A percentile compares a stretch with the other conserved stretches of the same genome.
phyloP scores from a whole-genome alignment of 805 yeast genomes.

The Candida namnaoensis region DNA sequence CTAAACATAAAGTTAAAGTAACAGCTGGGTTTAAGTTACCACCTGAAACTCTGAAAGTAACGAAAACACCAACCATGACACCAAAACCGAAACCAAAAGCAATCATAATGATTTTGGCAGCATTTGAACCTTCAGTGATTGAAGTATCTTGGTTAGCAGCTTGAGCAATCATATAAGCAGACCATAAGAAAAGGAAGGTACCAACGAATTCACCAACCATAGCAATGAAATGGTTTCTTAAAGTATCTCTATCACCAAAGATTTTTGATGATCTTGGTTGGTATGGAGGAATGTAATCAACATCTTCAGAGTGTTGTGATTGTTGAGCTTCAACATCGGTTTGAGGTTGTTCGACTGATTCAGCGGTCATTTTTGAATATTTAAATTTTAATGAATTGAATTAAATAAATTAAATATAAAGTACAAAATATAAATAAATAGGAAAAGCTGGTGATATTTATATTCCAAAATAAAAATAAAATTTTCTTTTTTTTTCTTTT shows the following conservation, averaged over 20 bases:
- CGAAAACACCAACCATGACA: slow-evolving; percentile 64
- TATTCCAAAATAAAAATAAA: too few species aligned
- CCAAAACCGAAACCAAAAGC: slow-evolving; percentile 83
- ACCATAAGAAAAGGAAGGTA: slow-evolving; percentile 76
- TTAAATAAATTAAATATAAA: too few species aligned
- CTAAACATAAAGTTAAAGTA: slow-evolving; percentile 61
- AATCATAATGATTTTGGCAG: slow-evolving; percentile 68
- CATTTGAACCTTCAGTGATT: slow-evolving; percentile 38
- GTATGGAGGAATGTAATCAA: slow-evolving; percentile 29
- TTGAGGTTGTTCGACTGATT: slow-evolving; percentile 1
- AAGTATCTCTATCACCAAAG: slow-evolving; percentile 31
- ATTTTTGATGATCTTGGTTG: slow-evolving; percentile 21
- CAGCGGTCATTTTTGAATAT: slow-evolving; percentile 1
- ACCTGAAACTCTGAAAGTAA: slow-evolving; percentile 72
- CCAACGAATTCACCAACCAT: slow-evolving; percentile 77
- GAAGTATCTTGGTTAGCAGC: slow-evolving; percentile 58
- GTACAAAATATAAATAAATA: too few species aligned
- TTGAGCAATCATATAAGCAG: slow-evolving; percentile 77
- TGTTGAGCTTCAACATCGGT: slow-evolving; percentile 31
- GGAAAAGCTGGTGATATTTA: too few species aligned
- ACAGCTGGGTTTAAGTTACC: slow-evolving; percentile 91
- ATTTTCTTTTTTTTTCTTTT: too few species aligned
- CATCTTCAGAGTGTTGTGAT: slow-evolving; percentile 5
- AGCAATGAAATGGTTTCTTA: slow-evolving; percentile 61
- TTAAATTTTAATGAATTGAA: background rate